phyloP scores from a whole-genome alignment of 2,329 filamentous ascomycete species.

The Acrodontium crateriforme region DNA sequence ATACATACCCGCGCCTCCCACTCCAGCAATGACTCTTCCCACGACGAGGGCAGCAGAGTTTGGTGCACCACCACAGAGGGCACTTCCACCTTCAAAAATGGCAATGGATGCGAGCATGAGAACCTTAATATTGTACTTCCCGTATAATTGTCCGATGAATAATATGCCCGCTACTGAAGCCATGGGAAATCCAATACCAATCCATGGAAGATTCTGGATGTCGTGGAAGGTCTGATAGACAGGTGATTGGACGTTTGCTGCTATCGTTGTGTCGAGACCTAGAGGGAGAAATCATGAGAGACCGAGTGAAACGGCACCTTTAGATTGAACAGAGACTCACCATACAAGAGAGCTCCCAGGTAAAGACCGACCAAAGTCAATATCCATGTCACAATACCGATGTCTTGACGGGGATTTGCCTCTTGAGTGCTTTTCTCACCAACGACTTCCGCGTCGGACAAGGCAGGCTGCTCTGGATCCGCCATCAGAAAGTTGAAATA shows the following conservation, averaged over 20 bases:
- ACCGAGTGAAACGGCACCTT: background rate
- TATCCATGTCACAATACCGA: no score
- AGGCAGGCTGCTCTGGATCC: no score
- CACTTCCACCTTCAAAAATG: constrained; percentile 17
- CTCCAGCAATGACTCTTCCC: constrained; percentile 19
- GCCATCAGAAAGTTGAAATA: no score
- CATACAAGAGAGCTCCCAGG: constrained; percentile 1
- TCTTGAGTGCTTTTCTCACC: no score
- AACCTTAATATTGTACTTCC: constrained; percentile 16
- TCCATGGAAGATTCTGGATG: constrained; percentile 17
- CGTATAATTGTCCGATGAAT: constrained; percentile 14
- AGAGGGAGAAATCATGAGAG: background rate
- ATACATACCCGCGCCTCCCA: constrained; percentile 21
- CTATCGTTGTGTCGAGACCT: constrained; percentile 11
- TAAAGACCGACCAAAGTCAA: constrained; percentile 1
- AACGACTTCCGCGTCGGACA: no score
- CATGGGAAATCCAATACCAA: constrained; percentile 19
- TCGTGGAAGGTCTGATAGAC: constrained; percentile 16
- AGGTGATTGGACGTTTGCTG: constrained; percentile 19
- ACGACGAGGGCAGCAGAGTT: constrained; percentile 19
- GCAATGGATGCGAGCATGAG: constrained; percentile 13
- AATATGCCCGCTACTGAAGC: constrained; percentile 12
- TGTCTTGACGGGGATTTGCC: no score
- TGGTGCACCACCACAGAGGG: constrained; percentile 22
- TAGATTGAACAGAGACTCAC: no score